Conservation (phyloP, 75 land plant species). For the Pseudotsuga menziesii region DNA sequence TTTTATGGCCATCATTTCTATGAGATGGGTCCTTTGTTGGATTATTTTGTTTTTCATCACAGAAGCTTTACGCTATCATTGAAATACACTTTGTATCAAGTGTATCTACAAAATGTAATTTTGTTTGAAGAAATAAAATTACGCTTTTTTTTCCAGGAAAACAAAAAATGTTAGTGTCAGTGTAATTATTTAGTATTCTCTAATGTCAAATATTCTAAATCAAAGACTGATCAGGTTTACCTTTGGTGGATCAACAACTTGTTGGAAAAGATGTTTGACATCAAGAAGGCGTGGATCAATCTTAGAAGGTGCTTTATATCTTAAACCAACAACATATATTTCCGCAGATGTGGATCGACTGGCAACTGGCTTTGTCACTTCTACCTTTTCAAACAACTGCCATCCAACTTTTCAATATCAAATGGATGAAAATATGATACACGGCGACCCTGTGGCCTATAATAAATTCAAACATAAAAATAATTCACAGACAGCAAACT, state of each 20-base stretch:
- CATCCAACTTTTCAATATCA: background rate
- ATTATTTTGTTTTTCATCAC: too few species aligned
- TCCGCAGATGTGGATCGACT: constrained; percentile 95
- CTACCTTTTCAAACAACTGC: constrained; percentile 97
- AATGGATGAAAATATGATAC: background rate
- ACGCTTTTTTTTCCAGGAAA: too few species aligned
- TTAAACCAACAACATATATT: constrained; percentile 70
- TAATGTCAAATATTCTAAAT: background rate
- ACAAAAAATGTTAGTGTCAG: background rate
- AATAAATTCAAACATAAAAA: constrained; percentile 2
- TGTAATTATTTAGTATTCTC: too few species aligned
- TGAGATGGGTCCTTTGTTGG: too few species aligned
- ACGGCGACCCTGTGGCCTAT: background rate
- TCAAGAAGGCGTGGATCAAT: constrained; percentile 98
- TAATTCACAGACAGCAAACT: background rate
- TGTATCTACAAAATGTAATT: too few species aligned
- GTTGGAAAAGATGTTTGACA: constrained; percentile 76
- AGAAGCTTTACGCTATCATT: too few species aligned
- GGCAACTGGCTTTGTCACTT: constrained; percentile 91
- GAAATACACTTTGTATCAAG: too few species aligned
- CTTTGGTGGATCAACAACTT: constrained; percentile 64
- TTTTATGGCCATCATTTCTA: too few species aligned
- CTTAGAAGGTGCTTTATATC: constrained; percentile 93
- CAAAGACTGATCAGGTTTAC: constrained; percentile 20
- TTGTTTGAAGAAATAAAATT: too few species aligned